Conservation (phyloP, 2,329 filamentous ascomycete species). For the Aspergillus neotritici region DNA sequence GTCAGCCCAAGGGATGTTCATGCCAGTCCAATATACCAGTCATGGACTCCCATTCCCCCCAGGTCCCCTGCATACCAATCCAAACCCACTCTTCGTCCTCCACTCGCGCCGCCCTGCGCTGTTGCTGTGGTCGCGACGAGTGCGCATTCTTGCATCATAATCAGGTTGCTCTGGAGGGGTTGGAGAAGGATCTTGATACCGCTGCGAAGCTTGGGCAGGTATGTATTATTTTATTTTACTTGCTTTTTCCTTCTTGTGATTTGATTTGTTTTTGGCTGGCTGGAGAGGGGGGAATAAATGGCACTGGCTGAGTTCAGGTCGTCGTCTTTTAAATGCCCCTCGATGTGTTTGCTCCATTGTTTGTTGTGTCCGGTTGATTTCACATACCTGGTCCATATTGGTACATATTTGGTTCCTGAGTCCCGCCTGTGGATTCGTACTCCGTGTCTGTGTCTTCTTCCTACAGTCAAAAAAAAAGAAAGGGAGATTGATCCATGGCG, state of each 20-base stretch:
- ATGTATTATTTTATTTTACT: constrained; percentile 41
- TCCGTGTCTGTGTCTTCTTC: no score
- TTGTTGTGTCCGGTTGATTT: not conserved
- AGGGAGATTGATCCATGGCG: constrained; percentile 18
- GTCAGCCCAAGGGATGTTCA: not conserved
- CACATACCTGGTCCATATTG: not conserved
- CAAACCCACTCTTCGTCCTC: constrained; percentile 20
- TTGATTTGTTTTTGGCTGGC: not conserved
- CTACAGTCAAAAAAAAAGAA: not conserved
- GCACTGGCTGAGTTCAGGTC: no score
- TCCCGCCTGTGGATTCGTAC: no score
- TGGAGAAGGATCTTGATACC: constrained; percentile 81
- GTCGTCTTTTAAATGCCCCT: not conserved
- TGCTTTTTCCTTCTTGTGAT: constrained; percentile 4
- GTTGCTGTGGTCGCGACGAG: constrained; percentile 78
- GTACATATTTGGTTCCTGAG: not conserved
- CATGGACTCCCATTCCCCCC: constrained; percentile 20
- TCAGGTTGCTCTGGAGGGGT: constrained; percentile 65
- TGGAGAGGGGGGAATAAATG: no score
- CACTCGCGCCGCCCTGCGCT: constrained; percentile 40
- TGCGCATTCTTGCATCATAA: constrained; percentile 81
- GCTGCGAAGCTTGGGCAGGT: constrained; percentile 91
- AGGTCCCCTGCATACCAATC: constrained; percentile 27
- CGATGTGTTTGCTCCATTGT: not conserved
- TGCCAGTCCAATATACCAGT: not conserved